These are phyloP conservation scores for Metschnikowia kofuensis DNA, from an alignment of 805 yeast species.

Conservation along the genomic window DNA sequence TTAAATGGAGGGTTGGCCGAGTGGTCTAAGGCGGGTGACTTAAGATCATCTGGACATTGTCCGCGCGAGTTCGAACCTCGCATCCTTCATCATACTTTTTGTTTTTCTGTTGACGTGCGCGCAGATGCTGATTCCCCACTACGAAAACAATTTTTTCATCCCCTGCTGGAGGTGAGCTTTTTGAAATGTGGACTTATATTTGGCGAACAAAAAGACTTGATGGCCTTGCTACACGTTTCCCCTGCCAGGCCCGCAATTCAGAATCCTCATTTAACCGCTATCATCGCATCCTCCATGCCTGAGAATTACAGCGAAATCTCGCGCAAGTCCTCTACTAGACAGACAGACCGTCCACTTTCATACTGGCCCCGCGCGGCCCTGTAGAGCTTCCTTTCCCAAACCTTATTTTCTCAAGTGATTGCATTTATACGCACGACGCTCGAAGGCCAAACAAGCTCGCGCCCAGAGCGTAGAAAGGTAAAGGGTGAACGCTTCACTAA, in stretches of 20 bases:
- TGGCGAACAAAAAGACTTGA: too few species aligned
- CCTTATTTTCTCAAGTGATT: neutral
- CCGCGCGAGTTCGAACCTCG: conserved; percentile 57
- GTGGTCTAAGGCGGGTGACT: conserved; percentile 53
- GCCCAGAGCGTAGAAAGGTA: too few species aligned
- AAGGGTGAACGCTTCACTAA: too few species aligned
- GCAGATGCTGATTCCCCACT: too few species aligned
- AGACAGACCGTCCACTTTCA: neutral
- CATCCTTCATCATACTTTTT: conserved; percentile 43
- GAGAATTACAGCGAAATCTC: neutral
- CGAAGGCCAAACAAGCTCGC: neutral
- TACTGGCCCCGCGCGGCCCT: conserved; percentile 1
- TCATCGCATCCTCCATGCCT: too few species aligned
- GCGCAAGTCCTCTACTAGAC: conserved; percentile 6
- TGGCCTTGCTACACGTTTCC: too few species aligned
- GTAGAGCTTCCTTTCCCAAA: neutral
- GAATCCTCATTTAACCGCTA: neutral
- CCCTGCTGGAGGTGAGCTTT: too few species aligned
- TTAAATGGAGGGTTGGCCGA: conserved; percentile 54
- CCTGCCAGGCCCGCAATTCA: too few species aligned
- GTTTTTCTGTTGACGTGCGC: too few species aligned
- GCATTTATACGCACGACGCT: conserved; percentile 5
- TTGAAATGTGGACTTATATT: too few species aligned
- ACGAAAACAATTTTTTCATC: too few species aligned
- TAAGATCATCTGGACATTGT: conserved; percentile 48